Percentiles rank a stretch among this genome's conserved stretches.
Conservation (phyloP, 2,329 filamentous ascomycete species). For the Pochonia chlamydosporia region DNA sequence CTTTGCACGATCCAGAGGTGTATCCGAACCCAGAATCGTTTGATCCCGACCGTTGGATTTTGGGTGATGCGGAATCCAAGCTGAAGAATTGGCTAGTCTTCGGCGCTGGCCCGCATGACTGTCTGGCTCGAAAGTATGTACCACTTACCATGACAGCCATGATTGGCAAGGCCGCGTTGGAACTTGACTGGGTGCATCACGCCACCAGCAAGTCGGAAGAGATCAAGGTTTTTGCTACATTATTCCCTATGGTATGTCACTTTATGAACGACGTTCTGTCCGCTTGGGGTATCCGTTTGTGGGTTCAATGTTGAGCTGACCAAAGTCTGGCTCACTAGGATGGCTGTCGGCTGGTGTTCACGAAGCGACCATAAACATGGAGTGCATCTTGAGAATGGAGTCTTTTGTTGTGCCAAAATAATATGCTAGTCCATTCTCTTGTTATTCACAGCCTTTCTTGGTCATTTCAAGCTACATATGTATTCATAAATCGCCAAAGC, state of each 20-base stretch:
- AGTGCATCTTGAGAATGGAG: no score
- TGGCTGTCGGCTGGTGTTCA: slow-evolving; percentile 30
- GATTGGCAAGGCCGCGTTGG: slow-evolving; percentile 46
- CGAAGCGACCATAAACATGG: slow-evolving; percentile 16
- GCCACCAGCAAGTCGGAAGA: slow-evolving; percentile 42
- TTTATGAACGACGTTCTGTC: neutral
- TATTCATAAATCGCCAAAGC: no score
- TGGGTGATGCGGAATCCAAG: slow-evolving; percentile 42
- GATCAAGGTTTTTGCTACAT: slow-evolving; percentile 43
- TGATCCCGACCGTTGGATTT: slow-evolving; percentile 46
- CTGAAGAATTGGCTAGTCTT: slow-evolving; percentile 51
- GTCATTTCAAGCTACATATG: no score
- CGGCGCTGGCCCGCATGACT: slow-evolving; percentile 44
- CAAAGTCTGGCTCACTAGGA: no score
- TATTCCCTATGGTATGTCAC: slow-evolving; percentile 41
- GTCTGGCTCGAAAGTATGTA: slow-evolving; percentile 43
- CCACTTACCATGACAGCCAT: slow-evolving; percentile 44
- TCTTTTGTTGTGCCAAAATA: no score
- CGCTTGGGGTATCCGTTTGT: slow-evolving; percentile 4
- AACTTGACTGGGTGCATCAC: slow-evolving; percentile 45
- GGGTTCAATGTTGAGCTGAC: no score
- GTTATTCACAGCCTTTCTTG: no score
- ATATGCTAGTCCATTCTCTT: no score
- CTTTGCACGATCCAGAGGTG: slow-evolving; percentile 41
- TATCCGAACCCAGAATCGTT: slow-evolving; percentile 42